phyloP scores from a whole-genome alignment of 257 asterid species.

The Nicotiana benthamiana region DNA sequence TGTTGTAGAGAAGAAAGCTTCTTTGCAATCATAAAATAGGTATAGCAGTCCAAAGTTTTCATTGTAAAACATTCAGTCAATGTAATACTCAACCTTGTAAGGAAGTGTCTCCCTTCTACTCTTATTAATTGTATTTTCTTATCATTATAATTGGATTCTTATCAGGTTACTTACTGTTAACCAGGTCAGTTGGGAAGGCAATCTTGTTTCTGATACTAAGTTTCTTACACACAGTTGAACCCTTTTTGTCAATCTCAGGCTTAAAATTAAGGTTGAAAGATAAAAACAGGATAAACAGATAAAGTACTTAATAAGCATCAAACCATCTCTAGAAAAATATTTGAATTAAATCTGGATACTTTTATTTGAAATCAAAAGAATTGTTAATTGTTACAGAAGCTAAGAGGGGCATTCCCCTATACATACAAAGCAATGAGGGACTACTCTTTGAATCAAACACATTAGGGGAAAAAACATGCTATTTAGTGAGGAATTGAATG shows the following conservation, averaged over 20 bases:
- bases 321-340: too few species aligned
- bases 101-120: not conserved
- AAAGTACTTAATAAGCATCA: too few species aligned
- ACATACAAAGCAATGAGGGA: not conserved
- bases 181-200: too few species aligned
- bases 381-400: not conserved
- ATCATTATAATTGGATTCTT: not conserved
- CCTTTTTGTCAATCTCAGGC: too few species aligned
- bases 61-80: not conserved
- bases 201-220: too few species aligned
- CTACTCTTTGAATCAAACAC: not conserved
- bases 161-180: not conserved
- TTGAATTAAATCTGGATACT: not conserved
- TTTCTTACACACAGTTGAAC: too few species aligned
- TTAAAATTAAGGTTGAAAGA: too few species aligned
- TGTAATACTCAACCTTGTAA: not conserved
- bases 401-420: not conserved
- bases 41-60: not conserved
- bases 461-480: too few species aligned
- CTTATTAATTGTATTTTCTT: not conserved
- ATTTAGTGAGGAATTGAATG: not conserved
- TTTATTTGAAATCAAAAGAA: not conserved
- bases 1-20: not conserved
- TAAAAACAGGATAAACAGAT: too few species aligned
- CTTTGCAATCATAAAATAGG: not conserved